These are phyloP conservation scores for Lactarius quietus DNA, from an alignment of 768 basidiomycete genomes.

Conservation along the genomic window DNA sequence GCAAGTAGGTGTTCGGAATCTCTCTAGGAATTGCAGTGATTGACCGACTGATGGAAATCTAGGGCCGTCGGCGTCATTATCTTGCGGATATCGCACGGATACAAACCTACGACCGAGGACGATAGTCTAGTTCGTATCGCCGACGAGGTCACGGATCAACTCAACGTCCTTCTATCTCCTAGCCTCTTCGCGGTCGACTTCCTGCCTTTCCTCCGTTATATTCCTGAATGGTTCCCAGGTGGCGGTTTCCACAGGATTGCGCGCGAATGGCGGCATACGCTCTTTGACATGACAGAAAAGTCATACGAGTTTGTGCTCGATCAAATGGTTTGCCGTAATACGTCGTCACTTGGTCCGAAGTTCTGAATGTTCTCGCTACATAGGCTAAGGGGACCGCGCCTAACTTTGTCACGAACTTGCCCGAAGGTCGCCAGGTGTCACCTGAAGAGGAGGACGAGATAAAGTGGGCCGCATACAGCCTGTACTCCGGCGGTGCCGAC, in stretches of 20 bases:
- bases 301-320: conserved; percentile 24
- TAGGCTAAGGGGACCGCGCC: conserved; percentile 26
- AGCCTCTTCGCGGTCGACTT: conserved; percentile 27
- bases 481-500: conserved; percentile 29
- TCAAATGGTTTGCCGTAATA: conserved; percentile 18
- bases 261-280: conserved; percentile 25
- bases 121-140: conserved; percentile 29
- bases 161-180: conserved; percentile 19
- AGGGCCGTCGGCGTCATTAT: conserved; percentile 26
- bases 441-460: conserved; percentile 25
- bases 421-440: conserved; percentile 20
- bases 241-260: conserved; percentile 28
- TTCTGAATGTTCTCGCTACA: not conserved
- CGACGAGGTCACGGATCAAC: conserved; percentile 26
- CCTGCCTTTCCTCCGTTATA: conserved; percentile 26
- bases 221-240: conserved; percentile 30
- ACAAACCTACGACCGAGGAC: conserved; percentile 19
- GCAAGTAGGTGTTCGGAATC: conserved; percentile 21
- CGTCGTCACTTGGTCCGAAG: not conserved
- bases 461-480: conserved; percentile 29
- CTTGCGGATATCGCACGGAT: conserved; percentile 26
- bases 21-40: not conserved
- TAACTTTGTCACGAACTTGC: conserved; percentile 22
- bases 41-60: not conserved
- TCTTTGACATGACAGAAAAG: conserved; percentile 21